These are phyloP conservation scores for Kwoniella europaea DNA, from an alignment of 768 basidiomycete species.

Conservation along the genomic window DNA sequence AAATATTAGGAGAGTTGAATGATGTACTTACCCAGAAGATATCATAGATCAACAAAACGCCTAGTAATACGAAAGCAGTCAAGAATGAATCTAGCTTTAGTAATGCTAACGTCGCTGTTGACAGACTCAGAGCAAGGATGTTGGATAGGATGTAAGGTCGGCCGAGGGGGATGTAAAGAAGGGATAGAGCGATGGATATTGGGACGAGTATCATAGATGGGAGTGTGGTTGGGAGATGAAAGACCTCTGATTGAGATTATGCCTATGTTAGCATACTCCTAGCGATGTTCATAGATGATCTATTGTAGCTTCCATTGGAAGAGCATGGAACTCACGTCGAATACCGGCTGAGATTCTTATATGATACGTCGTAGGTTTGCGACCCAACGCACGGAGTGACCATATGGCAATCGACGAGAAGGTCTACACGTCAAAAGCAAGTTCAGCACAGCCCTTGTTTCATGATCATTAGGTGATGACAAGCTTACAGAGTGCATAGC, in stretches of 20 bases:
- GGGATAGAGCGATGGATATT: conserved; percentile 65
- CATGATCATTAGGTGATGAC: too few relatives aligned
- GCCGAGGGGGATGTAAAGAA: conserved; percentile 68
- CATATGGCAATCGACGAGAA: conserved; percentile 20
- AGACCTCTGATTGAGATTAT: conserved; percentile 47
- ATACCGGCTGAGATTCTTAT: conserved; percentile 45
- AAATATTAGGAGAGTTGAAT: conserved; percentile 2
- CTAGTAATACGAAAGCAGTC: conserved; percentile 80
- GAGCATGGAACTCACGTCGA: conserved; percentile 39
- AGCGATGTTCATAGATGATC: too few relatives aligned
- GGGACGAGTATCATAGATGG: conserved; percentile 53
- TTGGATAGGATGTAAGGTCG: conserved; percentile 78
- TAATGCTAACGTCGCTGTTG: conserved; percentile 76
- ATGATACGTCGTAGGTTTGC: conserved; percentile 43
- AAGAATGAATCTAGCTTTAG: conserved; percentile 86
- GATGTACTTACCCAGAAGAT: conserved; percentile 71
- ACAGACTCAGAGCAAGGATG: conserved; percentile 74
- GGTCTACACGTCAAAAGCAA: conserved; percentile 9
- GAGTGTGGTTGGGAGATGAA: conserved; percentile 61
- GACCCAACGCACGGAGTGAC: conserved; percentile 19
- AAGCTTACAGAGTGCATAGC: conserved; percentile 51
- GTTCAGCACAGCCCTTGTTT: conserved; percentile 60
- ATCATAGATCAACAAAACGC: conserved; percentile 88
- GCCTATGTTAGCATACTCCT: conserved; percentile 21
- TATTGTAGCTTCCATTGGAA: too few relatives aligned